Evolutionary conservation across 2,329 filamentous ascomycete species (phyloP), one percentile per base, ranked within the genome.

Genomic region (Aspergillus piperis): DNA sequence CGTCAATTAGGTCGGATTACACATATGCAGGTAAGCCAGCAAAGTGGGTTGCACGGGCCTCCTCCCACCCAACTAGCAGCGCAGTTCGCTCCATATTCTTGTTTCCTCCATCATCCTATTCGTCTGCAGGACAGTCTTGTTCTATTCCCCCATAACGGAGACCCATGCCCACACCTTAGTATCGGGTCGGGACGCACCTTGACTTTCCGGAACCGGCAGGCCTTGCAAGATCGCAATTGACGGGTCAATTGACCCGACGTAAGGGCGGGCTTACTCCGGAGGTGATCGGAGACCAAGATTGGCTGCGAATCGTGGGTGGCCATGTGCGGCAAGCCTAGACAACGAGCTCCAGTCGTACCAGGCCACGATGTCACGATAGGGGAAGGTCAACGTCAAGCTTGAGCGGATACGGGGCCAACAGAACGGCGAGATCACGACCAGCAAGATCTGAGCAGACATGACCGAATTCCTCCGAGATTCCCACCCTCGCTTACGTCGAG

Each of bases 191-290:
- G 39, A 67, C 72, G 30, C 60, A 76, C 74, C 73, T 75, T 76
- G 64, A 77, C 74, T 64, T 77, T 77, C 60, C 74, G 74, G 64
- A 69, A 61, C 51, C 74, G 69, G 58, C 74, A 77, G 58, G 76
- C 73, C 58, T 73, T 74, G 59, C 74, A 77, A 60, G 74, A 76
- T 17, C 73, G 73, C 50, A 71, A 72, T 66, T 76, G 74, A 52
- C 74, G 73, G 60, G 61, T 69, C 15, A 66, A 55, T 53, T 65
- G 54, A 47, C 11, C 61, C 15, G 61, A 49, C 15, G 56, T 58
- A 36, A 56, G 27, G 19, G 55, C 57, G 23, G 57, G 17, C 64
- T 71, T 73, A 64, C 64, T 70, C 60, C 54, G 55, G 32, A 48
- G 36, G 30, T 41, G 50, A 21, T 61, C 59, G 49, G 63, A 50